Evolutionary conservation across 2,329 filamentous ascomycete species (phyloP), one percentile per base, ranked within the genome.

Genomic region (Neocatenulostroma microsporum): DNA sequence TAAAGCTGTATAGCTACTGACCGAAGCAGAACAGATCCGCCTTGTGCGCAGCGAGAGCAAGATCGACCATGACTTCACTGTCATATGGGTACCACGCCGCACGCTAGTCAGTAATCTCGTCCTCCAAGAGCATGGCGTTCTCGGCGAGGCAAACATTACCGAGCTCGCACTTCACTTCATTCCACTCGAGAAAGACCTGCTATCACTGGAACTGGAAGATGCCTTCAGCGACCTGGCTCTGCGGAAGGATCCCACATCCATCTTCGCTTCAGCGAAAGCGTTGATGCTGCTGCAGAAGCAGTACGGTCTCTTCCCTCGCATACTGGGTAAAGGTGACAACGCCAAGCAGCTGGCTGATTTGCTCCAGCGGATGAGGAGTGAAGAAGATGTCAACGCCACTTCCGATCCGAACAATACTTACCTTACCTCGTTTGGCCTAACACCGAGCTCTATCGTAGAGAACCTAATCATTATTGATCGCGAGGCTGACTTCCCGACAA

Each of bases 241-340:
- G 44, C 78, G 80, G 48, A 94, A 91, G 63, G 89, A 96, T 57
- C 84, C 88, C 9, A 94, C 86, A 0, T 80, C 85, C n/a, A 80
- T 87, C 17, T 94, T 89, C 54, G 72, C 94, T 23, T 74, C 94
- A 46, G 87, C 91, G 35, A 86, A 82, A 61, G 89, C 91, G 15
- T 71, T 98, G 46, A 98, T 98, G 91, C 79, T 82, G 21, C 78
- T 98, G 43, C 91, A 98, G 60, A 81, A 86, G 56, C 81, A 82
- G 50, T 82, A 95, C 63, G 93, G 91, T 3, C 75, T 98, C 10
- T 96, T 98, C 49, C 93, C 91, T 18, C 78, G 89, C 11, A 91
- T 98, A 41, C 80, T 93, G 30, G 91, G 91, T 19, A 96, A 98
- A 63, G 91, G 91, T 14, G 88, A 98, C 50, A 88, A 94, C 59